Base-by-base conservation (phyloP, 2,329 filamentous ascomycete genomes). In the Pseudocercospora vitis region DNA sequence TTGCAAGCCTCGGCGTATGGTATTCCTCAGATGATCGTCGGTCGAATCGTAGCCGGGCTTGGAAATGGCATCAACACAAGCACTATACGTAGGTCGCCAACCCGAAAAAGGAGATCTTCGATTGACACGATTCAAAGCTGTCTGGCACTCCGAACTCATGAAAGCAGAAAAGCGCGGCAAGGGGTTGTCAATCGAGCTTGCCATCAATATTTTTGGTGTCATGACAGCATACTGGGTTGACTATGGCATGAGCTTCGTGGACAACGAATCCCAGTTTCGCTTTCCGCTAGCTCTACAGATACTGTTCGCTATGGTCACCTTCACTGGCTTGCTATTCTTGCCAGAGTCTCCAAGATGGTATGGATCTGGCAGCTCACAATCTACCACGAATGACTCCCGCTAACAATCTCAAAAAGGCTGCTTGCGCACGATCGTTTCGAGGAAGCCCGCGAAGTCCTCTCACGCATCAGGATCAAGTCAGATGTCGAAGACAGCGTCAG, bases 281-380 rank as follows among this genome's bases (percentile, higher is more conserved):
- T 66, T 78, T 37, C 75, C 76, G 0, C 60, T 78, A 3, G 76
- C 72, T 1, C 66, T 78, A 4, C 76, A 78, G 57, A 71, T 75
- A 32, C 51, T 73, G 1, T 76, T 77, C 39, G 70, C 70, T 1
- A 12, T 61, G 3, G 50, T 62, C 12, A 58, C 56, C 14, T 49
- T 55, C 21, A 16, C 75, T n/a, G 29, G 73, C 12, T 68, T 74
- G 3, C 3, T 70, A 1, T 63, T 73, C 37, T 60, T 77, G 3
- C 73, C 74, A 2, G 70, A 72, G 47, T 70, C 67, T 2, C 69
- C 70, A 6, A 60, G 70, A 28, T 71, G 69, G 69, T 70, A 18
- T 46, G 63, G 59, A n/a, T n/a, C 60, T 12, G 53, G 44, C 48
- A 29, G 26, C 6, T 6, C 6, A 29, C 26, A 29, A 29, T 55